Evolutionary conservation across 2,329 filamentous ascomycete genomes (phyloP).

Genomic region (Orbilia brochopaga): DNA sequence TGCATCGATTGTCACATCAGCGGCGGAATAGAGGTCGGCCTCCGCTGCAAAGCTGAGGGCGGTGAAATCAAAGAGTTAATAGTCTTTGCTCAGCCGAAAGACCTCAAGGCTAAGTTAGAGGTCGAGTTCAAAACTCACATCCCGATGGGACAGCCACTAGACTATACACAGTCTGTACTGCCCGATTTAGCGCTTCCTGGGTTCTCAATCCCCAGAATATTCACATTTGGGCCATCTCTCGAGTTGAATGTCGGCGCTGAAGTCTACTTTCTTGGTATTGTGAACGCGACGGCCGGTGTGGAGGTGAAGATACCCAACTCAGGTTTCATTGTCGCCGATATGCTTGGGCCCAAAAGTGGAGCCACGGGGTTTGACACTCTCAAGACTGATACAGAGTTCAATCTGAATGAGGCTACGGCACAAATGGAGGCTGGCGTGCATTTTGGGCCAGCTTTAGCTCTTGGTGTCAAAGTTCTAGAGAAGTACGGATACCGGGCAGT

Average conservation of each 20-base stretch:
- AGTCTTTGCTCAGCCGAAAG: constrained; percentile 38
- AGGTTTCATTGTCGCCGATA: constrained; percentile 41
- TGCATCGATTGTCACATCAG: constrained; percentile 50
- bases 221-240: constrained; percentile 50
- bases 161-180: constrained; percentile 27
- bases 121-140: constrained; percentile 27
- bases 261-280: constrained; percentile 16
- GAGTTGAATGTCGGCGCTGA: constrained; percentile 44
- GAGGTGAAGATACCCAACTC: constrained; percentile 32
- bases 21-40: constrained; percentile 46
- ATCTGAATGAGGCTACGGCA: constrained; percentile 53
- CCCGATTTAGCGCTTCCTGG: constrained; percentile 37
- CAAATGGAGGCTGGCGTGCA: constrained; percentile 53
- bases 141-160: constrained; percentile 11
- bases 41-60: constrained; percentile 43
- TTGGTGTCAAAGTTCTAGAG: constrained; percentile 54
- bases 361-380: constrained; percentile 53
- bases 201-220: constrained; percentile 49
- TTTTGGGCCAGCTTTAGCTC: constrained; percentile 53
- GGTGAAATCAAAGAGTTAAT: constrained; percentile 45
- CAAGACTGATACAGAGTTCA: constrained; percentile 53
- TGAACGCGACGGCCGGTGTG: constrained; percentile 27
- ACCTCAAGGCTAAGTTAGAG: constrained; percentile 46
- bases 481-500: constrained; percentile 50
- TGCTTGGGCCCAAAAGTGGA: constrained; percentile 52